A percentile compares a stretch with the other conserved stretches of the same genome.
These are phyloP conservation scores for Talaromyces sp. DNA, from an alignment of 2,329 filamentous ascomycete genomes.

Conservation along the genomic window DNA sequence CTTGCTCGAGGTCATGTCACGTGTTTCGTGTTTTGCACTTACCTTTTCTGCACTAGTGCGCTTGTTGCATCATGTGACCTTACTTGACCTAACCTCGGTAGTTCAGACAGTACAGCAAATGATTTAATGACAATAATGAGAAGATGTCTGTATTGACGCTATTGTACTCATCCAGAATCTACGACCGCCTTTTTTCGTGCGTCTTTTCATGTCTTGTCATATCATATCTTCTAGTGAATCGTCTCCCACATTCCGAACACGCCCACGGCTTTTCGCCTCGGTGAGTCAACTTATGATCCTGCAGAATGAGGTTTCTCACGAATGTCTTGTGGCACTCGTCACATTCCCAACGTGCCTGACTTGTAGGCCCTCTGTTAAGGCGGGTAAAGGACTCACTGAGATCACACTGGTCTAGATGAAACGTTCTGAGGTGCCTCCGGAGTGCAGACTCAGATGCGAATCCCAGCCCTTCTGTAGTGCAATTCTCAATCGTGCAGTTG, in stretches of 20 bases:
- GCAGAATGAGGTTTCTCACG: not conserved
- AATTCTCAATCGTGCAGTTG: conserved; percentile 1
- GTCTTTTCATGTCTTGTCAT: conserved; percentile 1
- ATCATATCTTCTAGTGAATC: not conserved
- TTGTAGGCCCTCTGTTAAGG: not conserved
- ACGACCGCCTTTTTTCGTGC: not conserved
- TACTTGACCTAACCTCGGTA: not conserved
- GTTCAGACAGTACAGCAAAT: not conserved
- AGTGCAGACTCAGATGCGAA: not conserved
- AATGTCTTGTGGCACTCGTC: not conserved
- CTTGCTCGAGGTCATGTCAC: not conserved
- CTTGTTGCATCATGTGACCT: not conserved
- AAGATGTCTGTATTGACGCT: not conserved
- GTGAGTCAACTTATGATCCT: not conserved
- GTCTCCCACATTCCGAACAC: not conserved
- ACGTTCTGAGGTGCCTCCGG: not conserved
- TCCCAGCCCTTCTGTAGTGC: not conserved
- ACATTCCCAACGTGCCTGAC: not conserved
- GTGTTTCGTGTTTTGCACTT: not conserved
- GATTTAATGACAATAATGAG: not conserved
- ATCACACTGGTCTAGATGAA: conserved; percentile 4
- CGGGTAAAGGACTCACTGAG: not conserved
- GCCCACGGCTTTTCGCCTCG: not conserved
- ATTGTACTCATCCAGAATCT: not conserved
- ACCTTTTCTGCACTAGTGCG: not conserved